Evolutionary conservation across 345 rosid species (phyloP).

Genomic region (Syzygium jambos): DNA sequence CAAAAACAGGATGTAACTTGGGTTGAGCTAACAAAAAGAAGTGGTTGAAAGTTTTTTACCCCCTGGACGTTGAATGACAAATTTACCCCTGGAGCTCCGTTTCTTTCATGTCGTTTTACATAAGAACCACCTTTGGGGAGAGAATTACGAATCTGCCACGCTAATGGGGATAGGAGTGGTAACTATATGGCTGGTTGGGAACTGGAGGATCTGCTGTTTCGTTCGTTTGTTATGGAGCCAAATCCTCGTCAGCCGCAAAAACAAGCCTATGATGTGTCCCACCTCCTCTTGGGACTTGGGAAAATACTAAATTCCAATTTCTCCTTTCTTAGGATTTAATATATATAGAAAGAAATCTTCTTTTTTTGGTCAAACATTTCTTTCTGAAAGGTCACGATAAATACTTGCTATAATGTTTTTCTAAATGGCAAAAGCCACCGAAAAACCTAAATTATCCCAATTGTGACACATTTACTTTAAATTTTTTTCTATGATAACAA

Average conservation of each 20-base stretch:
- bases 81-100: neutral
- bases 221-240: neutral
- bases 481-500: too few relatives aligned
- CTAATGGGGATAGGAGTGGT: neutral
- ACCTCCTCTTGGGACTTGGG: neutral
- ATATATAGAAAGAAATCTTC: too few relatives aligned
- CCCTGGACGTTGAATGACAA: neutral
- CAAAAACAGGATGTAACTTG: neutral
- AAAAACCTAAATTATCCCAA: too few relatives aligned
- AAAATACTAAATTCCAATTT: neutral
- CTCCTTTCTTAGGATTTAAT: neutral
- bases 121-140: neutral
- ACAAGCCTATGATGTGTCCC: neutral
- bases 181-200: neutral
- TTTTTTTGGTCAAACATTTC: too few relatives aligned
- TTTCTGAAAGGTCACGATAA: neutral
- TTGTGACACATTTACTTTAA: too few relatives aligned
- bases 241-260: neutral
- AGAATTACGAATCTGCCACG: neutral
- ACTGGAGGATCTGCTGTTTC: neutral
- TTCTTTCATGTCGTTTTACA: too few relatives aligned
- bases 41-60: neutral
- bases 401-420: neutral
- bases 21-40: neutral
- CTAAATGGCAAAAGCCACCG: too few relatives aligned